Percentiles rank a stretch among this genome's conserved stretches.
Evolutionary conservation across 495 filamentous ascomycete species (phyloP).

Genomic region (Aspergillus campestris): DNA sequence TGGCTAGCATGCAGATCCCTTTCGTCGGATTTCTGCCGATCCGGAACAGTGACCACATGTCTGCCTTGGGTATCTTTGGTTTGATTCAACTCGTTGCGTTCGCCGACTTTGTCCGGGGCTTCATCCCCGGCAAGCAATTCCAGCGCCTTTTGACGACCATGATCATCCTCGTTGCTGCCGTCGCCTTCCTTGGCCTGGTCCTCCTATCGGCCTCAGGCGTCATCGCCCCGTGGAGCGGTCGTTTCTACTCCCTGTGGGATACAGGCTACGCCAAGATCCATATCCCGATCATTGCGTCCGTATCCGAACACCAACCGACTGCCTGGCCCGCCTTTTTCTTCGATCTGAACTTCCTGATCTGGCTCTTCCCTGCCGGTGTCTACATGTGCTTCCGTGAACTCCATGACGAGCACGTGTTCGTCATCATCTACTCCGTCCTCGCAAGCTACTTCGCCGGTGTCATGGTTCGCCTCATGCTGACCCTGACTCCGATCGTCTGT

Average conservation of each 20-base stretch:
- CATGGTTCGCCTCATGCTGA: slow-evolving; percentile 99
- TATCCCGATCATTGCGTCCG: slow-evolving; percentile 98
- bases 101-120: slow-evolving; percentile 79
- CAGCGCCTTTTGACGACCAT: slow-evolving; percentile 73
- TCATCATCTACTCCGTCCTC: slow-evolving; percentile 92
- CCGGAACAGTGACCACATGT: slow-evolving; percentile 97
- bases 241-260: slow-evolving; percentile 99
- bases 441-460: slow-evolving; percentile 98
- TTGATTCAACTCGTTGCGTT: slow-evolving; percentile 91
- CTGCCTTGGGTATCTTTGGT: slow-evolving; percentile 93
- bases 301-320: slow-evolving; percentile 98
- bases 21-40: slow-evolving; percentile 98
- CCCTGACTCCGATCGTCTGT: slow-evolving; percentile 92
- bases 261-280: slow-evolving; percentile 99
- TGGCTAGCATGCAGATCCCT: slow-evolving; percentile 99
- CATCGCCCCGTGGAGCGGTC: slow-evolving; percentile 96
- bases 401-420: slow-evolving; percentile 94
- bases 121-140: slow-evolving; percentile 89
- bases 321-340: slow-evolving; percentile 99
- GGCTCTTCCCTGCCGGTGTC: slow-evolving; percentile 97
- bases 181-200: slow-evolving; percentile 68
- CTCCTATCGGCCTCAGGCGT: slow-evolving; percentile 77
- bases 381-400: slow-evolving; percentile 96
- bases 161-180: slow-evolving; percentile 64
- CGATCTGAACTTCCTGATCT: slow-evolving; percentile 95